Base-by-base conservation (phyloP, 1,139 yeast genomes). In the Saccharomyces pastorianus region DNA sequence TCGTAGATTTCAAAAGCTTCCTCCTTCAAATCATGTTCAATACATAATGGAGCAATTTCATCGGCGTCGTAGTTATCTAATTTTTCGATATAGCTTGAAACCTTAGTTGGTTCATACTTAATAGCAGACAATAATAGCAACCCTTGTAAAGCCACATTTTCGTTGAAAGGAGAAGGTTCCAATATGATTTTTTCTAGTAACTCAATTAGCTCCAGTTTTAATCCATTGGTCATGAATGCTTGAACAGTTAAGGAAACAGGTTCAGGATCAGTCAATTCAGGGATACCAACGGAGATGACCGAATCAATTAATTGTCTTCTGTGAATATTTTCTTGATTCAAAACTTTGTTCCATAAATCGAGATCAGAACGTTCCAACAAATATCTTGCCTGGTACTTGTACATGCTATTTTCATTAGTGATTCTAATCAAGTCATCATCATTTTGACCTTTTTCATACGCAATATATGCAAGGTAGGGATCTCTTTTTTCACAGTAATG, bases 401-500 rank as follows among this genome's bases (percentile, higher is more conserved):
- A 93, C 99, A 93, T 93, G 65, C 95, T 83, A 73, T 93, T 93
- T 68, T 95, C 99, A 70, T 93, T 93, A 63, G 99, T 93, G 70
- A 93, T 90, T 66, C 83, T 79, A 66, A 93, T 83, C 68, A 93
- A 81, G 72, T 93, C 99, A 58, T 79, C 85, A 71, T 93, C 96
- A 66, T 93, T 91, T 55, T 81, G 78, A 69, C 99, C 99, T 75
- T 90, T 91, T 60, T 95, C 95, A 72, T 93, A 93, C 54, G 96
- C 95, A 73, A 93, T 93, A 73, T 89, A 93, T 20, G 99, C 99
- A 71, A 93, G 79, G 75, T 89, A 93, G 58, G 99, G 99, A 69
- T 93, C 99, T 73, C 99, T 86, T 82, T 89, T 93, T 74, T 95
- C 99, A 80, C 99, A 95, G 78, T 93, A 93, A 70, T 85, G 90